These are phyloP conservation scores for Lactifluus rugatus DNA, from an alignment of 768 basidiomycete species.

Conservation along the genomic window DNA sequence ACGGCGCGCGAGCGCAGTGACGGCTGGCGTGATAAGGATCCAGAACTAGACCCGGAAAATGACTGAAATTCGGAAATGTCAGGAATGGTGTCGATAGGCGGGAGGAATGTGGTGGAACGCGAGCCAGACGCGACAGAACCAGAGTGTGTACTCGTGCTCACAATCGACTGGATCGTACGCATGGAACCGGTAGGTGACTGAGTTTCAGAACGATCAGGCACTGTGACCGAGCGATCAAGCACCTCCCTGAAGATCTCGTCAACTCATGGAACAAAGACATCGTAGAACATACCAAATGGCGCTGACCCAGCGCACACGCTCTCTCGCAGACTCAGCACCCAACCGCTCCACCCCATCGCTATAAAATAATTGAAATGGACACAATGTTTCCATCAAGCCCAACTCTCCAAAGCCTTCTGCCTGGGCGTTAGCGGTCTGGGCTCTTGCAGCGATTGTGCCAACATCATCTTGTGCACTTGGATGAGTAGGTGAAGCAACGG, in stretches of 20 bases:
- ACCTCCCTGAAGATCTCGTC: constrained; percentile 52
- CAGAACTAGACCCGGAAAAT: constrained; percentile 35
- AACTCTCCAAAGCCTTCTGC: constrained; percentile 33
- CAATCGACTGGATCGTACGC: constrained; percentile 54
- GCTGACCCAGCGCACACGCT: constrained; percentile 86
- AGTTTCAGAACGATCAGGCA: constrained; percentile 40
- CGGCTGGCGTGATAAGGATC: constrained; percentile 32
- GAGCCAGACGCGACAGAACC: constrained; percentile 56
- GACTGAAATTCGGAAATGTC: constrained; percentile 58
- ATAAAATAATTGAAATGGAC: constrained; percentile 88
- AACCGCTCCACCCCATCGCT: constrained; percentile 82
- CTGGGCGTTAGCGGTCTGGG: constrained; percentile 40
- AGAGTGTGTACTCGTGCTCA: constrained; percentile 33
- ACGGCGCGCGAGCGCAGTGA: constrained; percentile 57
- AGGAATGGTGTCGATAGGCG: constrained; percentile 59
- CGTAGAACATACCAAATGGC: constrained; percentile 59
- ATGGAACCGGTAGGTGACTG: constrained; percentile 51
- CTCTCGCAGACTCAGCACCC: constrained; percentile 79
- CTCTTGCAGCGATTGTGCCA: constrained; percentile 70
- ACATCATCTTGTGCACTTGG: constrained; percentile 77
- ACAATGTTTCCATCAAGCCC: constrained; percentile 57
- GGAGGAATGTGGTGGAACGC: constrained; percentile 68
- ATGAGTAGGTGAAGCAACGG: constrained; percentile 72
- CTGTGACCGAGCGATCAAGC: constrained; percentile 51
- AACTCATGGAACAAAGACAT: not conserved